Evolutionary conservation across 352 stramenopile genomes (phyloP).

Genomic region (Phytopythium litorale): DNA sequence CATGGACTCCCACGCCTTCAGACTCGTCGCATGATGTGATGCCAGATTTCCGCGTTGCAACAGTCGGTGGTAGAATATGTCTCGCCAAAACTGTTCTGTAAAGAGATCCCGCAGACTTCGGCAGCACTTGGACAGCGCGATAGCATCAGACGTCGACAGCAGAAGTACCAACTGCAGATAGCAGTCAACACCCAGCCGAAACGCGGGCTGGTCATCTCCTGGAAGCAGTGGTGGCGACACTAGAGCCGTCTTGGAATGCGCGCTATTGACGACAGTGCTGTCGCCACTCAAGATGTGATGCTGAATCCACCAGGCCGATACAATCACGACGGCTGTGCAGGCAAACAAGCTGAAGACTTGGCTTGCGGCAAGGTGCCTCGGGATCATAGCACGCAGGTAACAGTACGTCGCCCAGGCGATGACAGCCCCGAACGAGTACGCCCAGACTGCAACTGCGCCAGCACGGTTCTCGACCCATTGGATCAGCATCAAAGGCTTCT

Average conservation of each 20-base stretch:
- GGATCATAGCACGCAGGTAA: slow-evolving; percentile 24
- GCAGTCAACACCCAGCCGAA: slow-evolving; percentile 22
- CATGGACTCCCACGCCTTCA: neutral
- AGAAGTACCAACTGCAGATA: slow-evolving; percentile 34
- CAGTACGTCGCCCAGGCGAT: slow-evolving; percentile 17
- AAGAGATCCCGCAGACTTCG: slow-evolving; percentile 12
- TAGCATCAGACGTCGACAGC: slow-evolving; percentile 26
- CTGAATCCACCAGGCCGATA: slow-evolving; percentile 39
- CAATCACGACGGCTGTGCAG: slow-evolving; percentile 32
- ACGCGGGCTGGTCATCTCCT: neutral
- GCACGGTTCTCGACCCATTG: slow-evolving; percentile 11
- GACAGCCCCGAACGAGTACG: slow-evolving; percentile 14
- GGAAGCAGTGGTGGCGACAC: neutral
- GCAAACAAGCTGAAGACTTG: slow-evolving; percentile 28
- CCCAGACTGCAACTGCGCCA: slow-evolving; percentile 10
- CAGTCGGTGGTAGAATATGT: slow-evolving; percentile 18
- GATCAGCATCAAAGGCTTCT: slow-evolving; percentile 8
- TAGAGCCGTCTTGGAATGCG: neutral
- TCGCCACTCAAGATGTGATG: slow-evolving; percentile 30
- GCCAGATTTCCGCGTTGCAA: neutral
- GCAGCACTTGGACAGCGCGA: slow-evolving; percentile 23
- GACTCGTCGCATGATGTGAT: neutral
- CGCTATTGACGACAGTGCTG: neutral
- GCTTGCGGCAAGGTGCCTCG: slow-evolving; percentile 19
- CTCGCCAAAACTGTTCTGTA: slow-evolving; percentile 27